These are phyloP conservation scores for Diospyros lotus DNA, from an alignment of 148 eudicot species.

Conservation along the genomic window DNA sequence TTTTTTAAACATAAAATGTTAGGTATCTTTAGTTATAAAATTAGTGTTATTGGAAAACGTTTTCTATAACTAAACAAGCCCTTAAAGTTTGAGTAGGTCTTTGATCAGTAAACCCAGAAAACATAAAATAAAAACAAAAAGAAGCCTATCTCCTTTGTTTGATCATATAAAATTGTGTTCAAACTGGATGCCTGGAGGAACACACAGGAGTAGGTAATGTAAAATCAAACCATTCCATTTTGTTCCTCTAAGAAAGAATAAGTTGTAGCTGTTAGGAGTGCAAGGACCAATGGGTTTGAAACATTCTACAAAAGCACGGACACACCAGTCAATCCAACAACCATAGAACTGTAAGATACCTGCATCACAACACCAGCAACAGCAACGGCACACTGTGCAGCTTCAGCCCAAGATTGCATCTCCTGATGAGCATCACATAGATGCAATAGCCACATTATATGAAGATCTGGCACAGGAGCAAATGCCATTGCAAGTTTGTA, in stretches of 20 bases:
- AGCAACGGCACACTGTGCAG: conserved; percentile 99
- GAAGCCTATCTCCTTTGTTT: not conserved
- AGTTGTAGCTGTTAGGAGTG: not conserved
- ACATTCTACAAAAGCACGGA: not conserved
- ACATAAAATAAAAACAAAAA: not conserved
- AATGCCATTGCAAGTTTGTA: conserved; percentile 93
- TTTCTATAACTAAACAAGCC: too few relatives aligned
- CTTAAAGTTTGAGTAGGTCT: conserved; percentile 8
- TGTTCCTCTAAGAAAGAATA: conserved; percentile 5
- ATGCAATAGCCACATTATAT: conserved; percentile 98
- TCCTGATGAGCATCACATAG: conserved; percentile 99
- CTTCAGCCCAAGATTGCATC: conserved; percentile 99
- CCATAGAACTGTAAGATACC: conserved; percentile 31
- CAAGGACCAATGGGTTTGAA: not conserved
- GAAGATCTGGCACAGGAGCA: conserved; percentile 99
- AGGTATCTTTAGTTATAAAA: too few relatives aligned
- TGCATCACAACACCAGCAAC: conserved; percentile 99
- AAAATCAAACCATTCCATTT: conserved; percentile 1
- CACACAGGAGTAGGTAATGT: conserved; percentile 1
- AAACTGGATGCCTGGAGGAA: not conserved
- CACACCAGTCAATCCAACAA: not conserved
- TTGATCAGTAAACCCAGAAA: not conserved
- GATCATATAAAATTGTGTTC: not conserved
- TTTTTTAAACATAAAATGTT: too few relatives aligned
- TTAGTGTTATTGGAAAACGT: too few relatives aligned